Percentiles rank a stretch among this genome's conserved stretches.
These are phyloP conservation scores for Microsporum ferrugineum DNA, from an alignment of 2,329 filamentous ascomycete genomes.

Conservation along the genomic window DNA sequence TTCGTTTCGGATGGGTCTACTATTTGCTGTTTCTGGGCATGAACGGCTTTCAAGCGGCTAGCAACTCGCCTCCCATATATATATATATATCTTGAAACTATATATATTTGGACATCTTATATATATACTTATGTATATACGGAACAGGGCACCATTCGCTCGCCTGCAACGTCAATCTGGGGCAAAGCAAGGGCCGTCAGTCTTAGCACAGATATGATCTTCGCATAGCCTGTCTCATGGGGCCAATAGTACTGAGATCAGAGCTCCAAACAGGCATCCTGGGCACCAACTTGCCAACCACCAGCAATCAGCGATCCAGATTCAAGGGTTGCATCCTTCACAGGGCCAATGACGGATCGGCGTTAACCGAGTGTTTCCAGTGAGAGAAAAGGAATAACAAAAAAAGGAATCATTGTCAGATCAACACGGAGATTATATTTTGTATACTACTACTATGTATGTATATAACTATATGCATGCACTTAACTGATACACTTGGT, in stretches of 20 bases:
- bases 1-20: background rate
- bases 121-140: background rate
- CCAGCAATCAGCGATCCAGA: background rate
- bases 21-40: background rate
- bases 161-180: background rate
- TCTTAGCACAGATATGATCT: constrained; percentile 4
- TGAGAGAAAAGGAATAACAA: background rate
- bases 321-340: constrained; percentile 2
- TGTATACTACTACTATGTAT: background rate
- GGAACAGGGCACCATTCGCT: background rate
- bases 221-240: constrained; percentile 3
- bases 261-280: background rate
- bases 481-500: background rate
- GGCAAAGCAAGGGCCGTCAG: constrained; percentile 3
- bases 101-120: background rate
- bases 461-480: background rate
- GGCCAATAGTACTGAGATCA: constrained; percentile 3
- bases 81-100: background rate
- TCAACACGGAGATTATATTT: constrained; percentile 2
- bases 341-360: background rate
- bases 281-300: background rate
- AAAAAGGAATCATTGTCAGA: background rate
- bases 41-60: background rate
- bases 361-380: background rate
- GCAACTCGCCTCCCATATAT: background rate